Evolutionary conservation across 2,329 filamentous ascomycete species (phyloP), one percentile per base, ranked within the genome.

Genomic region (Endoconidiophora polonica): DNA sequence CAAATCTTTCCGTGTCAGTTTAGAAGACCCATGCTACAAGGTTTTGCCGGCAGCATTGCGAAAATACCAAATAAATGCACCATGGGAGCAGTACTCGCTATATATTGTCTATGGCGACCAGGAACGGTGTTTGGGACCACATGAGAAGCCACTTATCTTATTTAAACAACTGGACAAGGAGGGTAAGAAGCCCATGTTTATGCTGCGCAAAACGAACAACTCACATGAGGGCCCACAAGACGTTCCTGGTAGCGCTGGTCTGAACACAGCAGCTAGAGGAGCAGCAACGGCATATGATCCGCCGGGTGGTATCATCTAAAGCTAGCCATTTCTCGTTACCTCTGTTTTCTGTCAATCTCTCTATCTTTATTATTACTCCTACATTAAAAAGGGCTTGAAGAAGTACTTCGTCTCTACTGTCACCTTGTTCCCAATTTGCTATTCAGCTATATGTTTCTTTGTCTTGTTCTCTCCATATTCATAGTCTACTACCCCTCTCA

Each of bases 101-200:
- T 98, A 96, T 62, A 98, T 98, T 62, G 91, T 98, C 3, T 94
- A 95, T 59, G 91, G 91, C n/a, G 88, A 96, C 60, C 87, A 96
- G 65, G 91, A 98, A 67, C 81, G 91, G 12, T 96, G 90, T 63
- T 67, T 98, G 37, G 86, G 84, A 1, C 70, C 94, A 56, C 83
- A 96, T 52, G 91, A 98, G 66, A 90, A 93, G 59, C 91, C 91
- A 7, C 69, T 98, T 52, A 93, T 95, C 55, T 67, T 98, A 55
- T 98, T 98, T 68, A 98, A 98, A 67, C 88, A 96, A 63, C 70
- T 98, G 51, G 88, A 96, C 62, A 88, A 88, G 63, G 91, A 96
- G 68, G 91, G 91, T 44, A 83, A 93, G 66, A 98, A 96, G 63
- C 91, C 91, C 20, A 96, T 96, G 91, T 98, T 98, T 61, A 98